Evolutionary conservation across 176 grass and related monocot genomes (phyloP).

Genomic region (Triticum aestivum): DNA sequence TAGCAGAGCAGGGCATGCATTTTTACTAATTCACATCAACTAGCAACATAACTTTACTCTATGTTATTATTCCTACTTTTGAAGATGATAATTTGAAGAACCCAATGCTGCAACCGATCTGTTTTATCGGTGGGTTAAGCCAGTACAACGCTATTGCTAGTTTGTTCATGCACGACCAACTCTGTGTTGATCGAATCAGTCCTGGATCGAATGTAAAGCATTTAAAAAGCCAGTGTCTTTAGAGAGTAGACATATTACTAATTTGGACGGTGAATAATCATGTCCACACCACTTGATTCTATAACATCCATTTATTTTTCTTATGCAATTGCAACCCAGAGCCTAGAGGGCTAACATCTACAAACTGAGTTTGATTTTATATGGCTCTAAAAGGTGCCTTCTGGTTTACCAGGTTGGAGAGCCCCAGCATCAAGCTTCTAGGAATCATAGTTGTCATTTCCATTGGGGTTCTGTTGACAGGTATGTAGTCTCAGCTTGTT

Average conservation of each 20-base stretch:
- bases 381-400: slow-evolving; percentile 22
- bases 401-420: slow-evolving; percentile 83
- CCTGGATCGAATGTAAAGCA: not conserved
- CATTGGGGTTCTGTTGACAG: slow-evolving; percentile 88
- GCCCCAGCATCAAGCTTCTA: slow-evolving; percentile 90
- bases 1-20: not conserved
- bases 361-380: not conserved
- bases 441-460: slow-evolving; percentile 95
- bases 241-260: not conserved
- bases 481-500: slow-evolving; percentile 33
- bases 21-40: not conserved
- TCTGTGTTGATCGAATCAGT: not conserved
- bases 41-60: not conserved
- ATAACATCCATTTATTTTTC: slow-evolving; percentile 19
- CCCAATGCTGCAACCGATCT: not conserved
- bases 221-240: not conserved
- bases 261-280: not conserved
- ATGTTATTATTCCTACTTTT: not conserved
- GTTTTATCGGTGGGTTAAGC: not conserved
- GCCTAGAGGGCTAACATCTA: not conserved
- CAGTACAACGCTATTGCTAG: not conserved
- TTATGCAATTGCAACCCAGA: not conserved
- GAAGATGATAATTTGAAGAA: slow-evolving; percentile 5
- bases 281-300: not conserved
- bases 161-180: not conserved